Conservation (phyloP, 306 rosid genomes). For the Vicia sativa region DNA sequence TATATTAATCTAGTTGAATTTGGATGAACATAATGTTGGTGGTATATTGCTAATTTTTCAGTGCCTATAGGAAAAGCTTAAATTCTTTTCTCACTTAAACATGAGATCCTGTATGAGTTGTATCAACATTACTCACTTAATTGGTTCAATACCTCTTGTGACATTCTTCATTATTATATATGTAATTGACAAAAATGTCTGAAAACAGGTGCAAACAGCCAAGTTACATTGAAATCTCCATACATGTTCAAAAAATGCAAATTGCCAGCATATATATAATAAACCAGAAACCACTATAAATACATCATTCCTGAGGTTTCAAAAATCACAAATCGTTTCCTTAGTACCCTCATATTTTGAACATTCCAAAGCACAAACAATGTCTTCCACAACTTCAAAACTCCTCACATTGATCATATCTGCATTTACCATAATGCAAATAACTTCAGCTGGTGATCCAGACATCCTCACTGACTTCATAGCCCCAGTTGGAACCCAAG, state of each 20-base stretch:
- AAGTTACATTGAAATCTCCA: conserved; percentile 24
- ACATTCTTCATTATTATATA: no score
- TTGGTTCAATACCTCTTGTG: no score
- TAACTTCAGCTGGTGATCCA: conserved; percentile 47
- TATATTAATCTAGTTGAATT: no score
- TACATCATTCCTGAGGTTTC: neutral
- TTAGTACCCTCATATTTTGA: neutral
- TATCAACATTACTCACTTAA: no score
- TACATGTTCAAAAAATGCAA: neutral
- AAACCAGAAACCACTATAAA: neutral
- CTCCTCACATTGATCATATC: conserved; percentile 32
- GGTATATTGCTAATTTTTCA: no score
- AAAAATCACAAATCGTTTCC: neutral
- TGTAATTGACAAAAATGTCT: neutral
- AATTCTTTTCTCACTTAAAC: no score
- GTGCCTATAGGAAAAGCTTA: no score
- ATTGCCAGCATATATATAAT: neutral
- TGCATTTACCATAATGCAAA: conserved; percentile 31
- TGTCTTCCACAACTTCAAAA: conserved; percentile 8
- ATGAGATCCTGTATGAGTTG: no score
- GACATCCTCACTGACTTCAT: conserved; percentile 51
- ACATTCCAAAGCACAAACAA: neutral
- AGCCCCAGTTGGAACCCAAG: neutral
- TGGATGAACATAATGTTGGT: no score
- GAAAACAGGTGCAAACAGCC: neutral